Conservation (phyloP, 2,329 filamentous ascomycete species). For the Balansia obtecta region DNA sequence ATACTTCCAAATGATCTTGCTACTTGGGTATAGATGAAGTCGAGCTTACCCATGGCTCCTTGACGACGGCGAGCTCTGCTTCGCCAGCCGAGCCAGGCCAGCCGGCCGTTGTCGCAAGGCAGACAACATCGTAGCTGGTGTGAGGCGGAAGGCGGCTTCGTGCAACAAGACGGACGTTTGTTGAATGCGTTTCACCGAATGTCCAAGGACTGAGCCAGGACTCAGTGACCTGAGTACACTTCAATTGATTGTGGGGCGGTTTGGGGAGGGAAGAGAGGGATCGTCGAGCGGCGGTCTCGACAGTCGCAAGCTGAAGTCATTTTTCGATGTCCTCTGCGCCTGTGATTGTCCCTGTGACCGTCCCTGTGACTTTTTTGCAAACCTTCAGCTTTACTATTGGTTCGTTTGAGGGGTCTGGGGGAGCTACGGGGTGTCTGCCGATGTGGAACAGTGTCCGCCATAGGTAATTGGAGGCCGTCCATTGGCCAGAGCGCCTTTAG, state of each 20-base stretch:
- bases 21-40: background rate
- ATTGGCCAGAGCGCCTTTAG: slow-evolving; percentile 8
- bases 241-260: background rate
- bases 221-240: background rate
- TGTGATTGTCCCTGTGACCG: slow-evolving; percentile 26
- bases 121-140: slow-evolving; percentile 10
- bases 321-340: slow-evolving; percentile 14
- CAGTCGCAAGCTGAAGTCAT: slow-evolving; percentile 11
- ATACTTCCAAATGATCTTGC: too few species aligned
- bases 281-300: slow-evolving; percentile 18
- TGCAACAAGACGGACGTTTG: background rate
- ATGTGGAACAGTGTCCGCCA: background rate
- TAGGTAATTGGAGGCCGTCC: slow-evolving; percentile 7
- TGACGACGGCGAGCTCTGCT: slow-evolving; percentile 6
- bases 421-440: background rate
- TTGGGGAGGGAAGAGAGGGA: slow-evolving; percentile 5
- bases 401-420: background rate
- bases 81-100: slow-evolving; percentile 8
- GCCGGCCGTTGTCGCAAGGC: slow-evolving; percentile 9
- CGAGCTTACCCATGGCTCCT: slow-evolving; percentile 9
- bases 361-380: slow-evolving; percentile 19
- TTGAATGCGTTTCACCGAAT: background rate
- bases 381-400: background rate
- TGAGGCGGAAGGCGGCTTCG: background rate
- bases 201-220: background rate